Evolutionary conservation across 2,329 filamentous ascomycete species (phyloP).

Genomic region (Beauveria australis): DNA sequence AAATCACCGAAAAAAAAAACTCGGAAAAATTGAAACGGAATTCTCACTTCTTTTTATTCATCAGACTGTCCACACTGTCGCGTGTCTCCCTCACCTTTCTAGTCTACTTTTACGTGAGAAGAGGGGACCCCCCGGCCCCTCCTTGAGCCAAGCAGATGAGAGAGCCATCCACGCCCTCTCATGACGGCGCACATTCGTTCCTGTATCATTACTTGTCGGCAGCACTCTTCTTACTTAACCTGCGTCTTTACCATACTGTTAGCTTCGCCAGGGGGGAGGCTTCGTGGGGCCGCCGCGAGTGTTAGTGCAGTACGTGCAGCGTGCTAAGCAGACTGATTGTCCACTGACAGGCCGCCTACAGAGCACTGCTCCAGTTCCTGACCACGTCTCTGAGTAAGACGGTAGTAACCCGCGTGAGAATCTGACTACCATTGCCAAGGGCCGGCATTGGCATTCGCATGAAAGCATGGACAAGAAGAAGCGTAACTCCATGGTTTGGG

Average conservation of each 20-base stretch:
- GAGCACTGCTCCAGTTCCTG: not conserved
- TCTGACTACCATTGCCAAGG: slow-evolving; percentile 5
- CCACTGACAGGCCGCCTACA: not conserved
- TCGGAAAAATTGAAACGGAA: not conserved
- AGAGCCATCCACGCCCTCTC: not conserved
- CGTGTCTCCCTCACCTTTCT: not conserved
- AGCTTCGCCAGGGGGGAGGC: not conserved
- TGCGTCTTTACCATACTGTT: slow-evolving; percentile 2
- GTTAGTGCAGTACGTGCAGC: slow-evolving; percentile 5
- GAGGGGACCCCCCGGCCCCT: slow-evolving; percentile 3
- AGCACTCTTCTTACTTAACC: not conserved
- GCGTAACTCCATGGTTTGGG: not conserved
- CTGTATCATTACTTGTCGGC: not conserved
- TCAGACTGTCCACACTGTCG: not conserved
- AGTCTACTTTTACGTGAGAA: slow-evolving; percentile 10
- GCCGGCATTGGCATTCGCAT: not conserved
- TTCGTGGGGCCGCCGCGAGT: not conserved
- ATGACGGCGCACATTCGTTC: not conserved
- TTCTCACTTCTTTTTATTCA: slow-evolving; percentile 1
- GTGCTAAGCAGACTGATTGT: not conserved
- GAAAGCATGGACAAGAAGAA: not conserved
- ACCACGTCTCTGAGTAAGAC: slow-evolving; percentile 5
- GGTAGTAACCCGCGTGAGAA: slow-evolving; percentile 11
- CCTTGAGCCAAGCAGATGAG: slow-evolving; percentile 1
- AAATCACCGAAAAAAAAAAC: not conserved